Conservation (phyloP, 768 basidiomycete species). For the Flagelloscypha sp. region DNA sequence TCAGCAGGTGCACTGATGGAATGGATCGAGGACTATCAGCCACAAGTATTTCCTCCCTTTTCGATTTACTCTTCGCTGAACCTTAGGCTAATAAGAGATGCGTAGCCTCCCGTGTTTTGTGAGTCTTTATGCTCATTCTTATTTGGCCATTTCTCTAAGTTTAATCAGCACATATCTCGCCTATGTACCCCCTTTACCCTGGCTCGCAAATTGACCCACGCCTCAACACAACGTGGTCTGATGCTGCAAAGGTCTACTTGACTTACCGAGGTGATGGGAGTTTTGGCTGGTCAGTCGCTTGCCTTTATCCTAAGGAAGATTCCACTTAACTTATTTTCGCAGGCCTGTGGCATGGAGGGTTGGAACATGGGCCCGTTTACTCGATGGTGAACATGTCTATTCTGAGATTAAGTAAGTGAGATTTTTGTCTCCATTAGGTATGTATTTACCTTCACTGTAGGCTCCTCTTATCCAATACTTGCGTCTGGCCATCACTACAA, state of each 20-base stretch:
- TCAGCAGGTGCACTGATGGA: conserved; percentile 11
- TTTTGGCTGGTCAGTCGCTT: conserved; percentile 10
- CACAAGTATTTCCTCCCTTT: conserved; percentile 2
- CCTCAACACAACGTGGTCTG: conserved; percentile 9
- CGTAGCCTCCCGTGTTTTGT: no score
- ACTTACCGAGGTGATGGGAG: conserved; percentile 10
- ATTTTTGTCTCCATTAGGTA: no score
- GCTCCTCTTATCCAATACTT: no score
- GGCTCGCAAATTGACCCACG: conserved; percentile 10
- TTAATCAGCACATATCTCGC: conserved; percentile 11
- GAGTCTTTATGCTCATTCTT: not conserved
- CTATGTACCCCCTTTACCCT: conserved; percentile 11
- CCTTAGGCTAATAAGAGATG: no score
- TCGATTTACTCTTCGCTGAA: no score
- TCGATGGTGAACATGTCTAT: conserved; percentile 8
- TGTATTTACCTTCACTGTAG: no score
- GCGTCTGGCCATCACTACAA: no score
- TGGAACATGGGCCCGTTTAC: conserved; percentile 10
- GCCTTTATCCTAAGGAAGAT: no score
- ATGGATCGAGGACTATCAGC: conserved; percentile 9
- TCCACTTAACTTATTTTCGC: no score
- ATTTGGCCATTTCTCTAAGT: not conserved
- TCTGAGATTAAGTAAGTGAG: conserved; percentile 6
- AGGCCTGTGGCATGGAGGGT: conserved; percentile 14
- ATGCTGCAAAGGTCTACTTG: conserved; percentile 10